These are phyloP conservation scores for Ascochyta koolunga DNA, from an alignment of 2,329 filamentous ascomycete genomes.

Conservation along the genomic window DNA sequence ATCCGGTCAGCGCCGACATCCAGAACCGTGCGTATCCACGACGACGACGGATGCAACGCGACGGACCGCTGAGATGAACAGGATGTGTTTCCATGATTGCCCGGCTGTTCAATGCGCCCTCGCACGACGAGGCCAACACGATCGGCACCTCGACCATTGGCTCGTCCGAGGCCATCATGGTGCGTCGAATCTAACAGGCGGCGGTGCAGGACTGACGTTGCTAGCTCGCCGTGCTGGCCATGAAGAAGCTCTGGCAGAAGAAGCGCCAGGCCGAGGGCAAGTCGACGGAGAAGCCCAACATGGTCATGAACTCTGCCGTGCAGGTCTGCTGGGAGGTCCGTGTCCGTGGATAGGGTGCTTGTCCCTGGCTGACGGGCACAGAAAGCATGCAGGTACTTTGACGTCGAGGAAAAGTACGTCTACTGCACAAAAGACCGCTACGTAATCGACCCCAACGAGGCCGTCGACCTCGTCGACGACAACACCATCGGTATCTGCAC, in stretches of 20 bases:
- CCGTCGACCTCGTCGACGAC: conserved; percentile 67
- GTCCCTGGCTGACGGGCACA: neutral
- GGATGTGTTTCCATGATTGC: conserved; percentile 65
- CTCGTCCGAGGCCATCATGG: conserved; percentile 78
- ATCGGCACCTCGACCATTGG: conserved; percentile 90
- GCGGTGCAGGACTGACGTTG: neutral
- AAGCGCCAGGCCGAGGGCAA: conserved; percentile 83
- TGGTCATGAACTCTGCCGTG: conserved; percentile 94
- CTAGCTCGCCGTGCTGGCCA: conserved; percentile 76
- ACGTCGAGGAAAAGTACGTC: conserved; percentile 85
- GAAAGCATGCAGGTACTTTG: conserved; percentile 81
- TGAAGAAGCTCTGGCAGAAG: conserved; percentile 96
- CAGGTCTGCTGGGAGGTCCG: conserved; percentile 88
- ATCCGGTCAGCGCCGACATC: conserved; percentile 58
- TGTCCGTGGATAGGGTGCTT: neutral
- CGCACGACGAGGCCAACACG: conserved; percentile 63
- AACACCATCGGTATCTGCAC: conserved; percentile 87
- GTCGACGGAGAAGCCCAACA: conserved; percentile 79
- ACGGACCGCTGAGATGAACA: conserved; percentile 61
- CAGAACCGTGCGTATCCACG: conserved; percentile 81
- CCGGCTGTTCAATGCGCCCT: conserved; percentile 79
- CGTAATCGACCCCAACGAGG: conserved; percentile 68
- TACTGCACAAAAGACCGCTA: conserved; percentile 67
- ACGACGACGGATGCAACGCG: conserved; percentile 65
- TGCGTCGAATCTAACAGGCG: too few relatives aligned